Percentiles rank a stretch among this genome's conserved stretches.
These are phyloP conservation scores for Rossbeevera mucosa DNA, from an alignment of 768 basidiomycete genomes.

Conservation along the genomic window DNA sequence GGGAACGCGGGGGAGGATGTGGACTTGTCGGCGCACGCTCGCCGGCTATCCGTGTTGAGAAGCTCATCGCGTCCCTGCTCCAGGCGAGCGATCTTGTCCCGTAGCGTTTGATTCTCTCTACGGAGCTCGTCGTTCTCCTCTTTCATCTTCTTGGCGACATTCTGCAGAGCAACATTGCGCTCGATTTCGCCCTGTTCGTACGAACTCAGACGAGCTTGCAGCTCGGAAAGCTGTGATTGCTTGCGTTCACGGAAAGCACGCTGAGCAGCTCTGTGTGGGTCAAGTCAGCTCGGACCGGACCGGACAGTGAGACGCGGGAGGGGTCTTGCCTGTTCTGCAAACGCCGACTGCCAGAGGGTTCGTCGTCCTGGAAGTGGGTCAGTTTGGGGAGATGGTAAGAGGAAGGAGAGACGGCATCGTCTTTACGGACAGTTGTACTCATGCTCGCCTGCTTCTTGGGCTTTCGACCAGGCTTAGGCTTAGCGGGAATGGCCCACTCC, in stretches of 20 bases:
- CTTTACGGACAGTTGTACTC: constrained; percentile 31
- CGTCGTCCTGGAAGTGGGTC: constrained; percentile 32
- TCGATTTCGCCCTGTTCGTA: constrained; percentile 92
- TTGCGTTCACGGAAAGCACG: constrained; percentile 88
- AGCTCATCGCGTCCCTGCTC: constrained; percentile 35
- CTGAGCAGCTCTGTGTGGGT: constrained; percentile 66
- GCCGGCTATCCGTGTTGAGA: constrained; percentile 47
- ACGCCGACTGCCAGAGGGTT: constrained; percentile 56
- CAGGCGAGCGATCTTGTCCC: constrained; percentile 42
- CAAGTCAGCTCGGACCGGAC: constrained; percentile 7
- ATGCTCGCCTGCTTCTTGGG: constrained; percentile 62
- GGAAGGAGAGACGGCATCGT: constrained; percentile 45
- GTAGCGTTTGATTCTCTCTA: constrained; percentile 60
- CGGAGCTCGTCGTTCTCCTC: constrained; percentile 79
- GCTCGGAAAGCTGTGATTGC: constrained; percentile 81
- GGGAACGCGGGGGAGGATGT: constrained; percentile 25
- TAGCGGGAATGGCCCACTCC: constrained; percentile 85
- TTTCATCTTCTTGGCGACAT: constrained; percentile 76
- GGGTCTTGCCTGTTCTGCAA: constrained; percentile 66
- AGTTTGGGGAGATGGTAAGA: constrained; percentile 4
- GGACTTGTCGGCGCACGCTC: constrained; percentile 52
- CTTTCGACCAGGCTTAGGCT: constrained; percentile 83
- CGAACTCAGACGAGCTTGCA: constrained; percentile 78
- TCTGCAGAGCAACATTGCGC: constrained; percentile 79
- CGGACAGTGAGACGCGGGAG: neutral